These are phyloP conservation scores for Bipolaris cookei DNA, from an alignment of 2,329 filamentous ascomycete genomes.

Conservation along the genomic window DNA sequence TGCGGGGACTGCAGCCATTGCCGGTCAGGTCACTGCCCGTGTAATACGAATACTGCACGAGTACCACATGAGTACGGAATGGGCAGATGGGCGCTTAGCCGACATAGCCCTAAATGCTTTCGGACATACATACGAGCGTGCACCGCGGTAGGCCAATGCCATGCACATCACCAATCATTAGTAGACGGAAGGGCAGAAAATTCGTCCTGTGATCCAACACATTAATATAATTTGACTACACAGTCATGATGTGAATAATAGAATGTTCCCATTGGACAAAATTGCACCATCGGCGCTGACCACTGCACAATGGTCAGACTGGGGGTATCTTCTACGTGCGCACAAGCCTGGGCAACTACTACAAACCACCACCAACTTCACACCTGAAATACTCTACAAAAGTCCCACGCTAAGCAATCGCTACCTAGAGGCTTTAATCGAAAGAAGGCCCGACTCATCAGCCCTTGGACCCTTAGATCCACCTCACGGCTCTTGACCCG, in stretches of 20 bases:
- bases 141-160: neutral
- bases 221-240: neutral
- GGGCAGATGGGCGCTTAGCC: constrained; percentile 15
- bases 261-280: neutral
- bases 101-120: neutral
- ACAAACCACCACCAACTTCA: neutral
- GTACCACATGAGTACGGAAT: neutral
- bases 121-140: neutral
- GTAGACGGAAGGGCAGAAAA: no score
- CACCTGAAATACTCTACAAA: neutral
- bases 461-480: neutral
- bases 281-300: neutral
- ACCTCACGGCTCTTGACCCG: constrained; percentile 6
- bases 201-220: no score
- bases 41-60: neutral
- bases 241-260: neutral
- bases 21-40: neutral
- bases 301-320: neutral
- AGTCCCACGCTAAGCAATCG: constrained; percentile 3
- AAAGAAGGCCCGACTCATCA: neutral
- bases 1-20: no score
- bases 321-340: constrained; percentile 12
- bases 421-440: neutral
- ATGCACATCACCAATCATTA: neutral
- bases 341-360: neutral